These are phyloP conservation scores for Lactifluus hygrophoroides DNA, from an alignment of 768 basidiomycete species.

Conservation along the genomic window DNA sequence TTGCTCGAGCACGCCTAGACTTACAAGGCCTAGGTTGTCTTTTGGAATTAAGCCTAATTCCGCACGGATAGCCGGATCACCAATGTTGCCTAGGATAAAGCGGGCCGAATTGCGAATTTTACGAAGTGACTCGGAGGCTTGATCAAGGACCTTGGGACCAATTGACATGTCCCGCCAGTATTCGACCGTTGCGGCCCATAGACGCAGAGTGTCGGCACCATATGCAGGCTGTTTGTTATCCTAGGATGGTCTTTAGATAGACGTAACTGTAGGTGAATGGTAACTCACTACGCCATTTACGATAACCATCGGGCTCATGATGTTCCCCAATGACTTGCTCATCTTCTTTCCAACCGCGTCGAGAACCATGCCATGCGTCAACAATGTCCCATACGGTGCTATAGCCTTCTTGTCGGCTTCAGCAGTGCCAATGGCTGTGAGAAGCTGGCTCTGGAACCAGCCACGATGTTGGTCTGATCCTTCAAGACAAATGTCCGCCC, in stretches of 20 bases:
- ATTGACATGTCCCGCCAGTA: constrained; percentile 86
- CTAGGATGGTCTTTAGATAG: constrained; percentile 29
- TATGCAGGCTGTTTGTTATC: constrained; percentile 66
- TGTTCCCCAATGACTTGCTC: constrained; percentile 96
- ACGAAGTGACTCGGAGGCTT: constrained; percentile 65
- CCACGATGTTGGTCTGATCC: constrained; percentile 97
- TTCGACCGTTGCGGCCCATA: constrained; percentile 90
- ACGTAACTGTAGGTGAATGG: neutral
- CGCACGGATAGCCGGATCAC: constrained; percentile 28
- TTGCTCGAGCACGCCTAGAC: constrained; percentile 22
- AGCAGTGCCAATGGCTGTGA: constrained; percentile 64
- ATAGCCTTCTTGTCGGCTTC: constrained; percentile 23
- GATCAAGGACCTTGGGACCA: constrained; percentile 65
- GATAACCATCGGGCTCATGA: constrained; percentile 75
- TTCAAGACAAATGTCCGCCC: constrained; percentile 86
- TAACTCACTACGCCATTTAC: constrained; percentile 63
- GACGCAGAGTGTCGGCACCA: constrained; percentile 77
- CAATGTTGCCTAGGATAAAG: constrained; percentile 79
- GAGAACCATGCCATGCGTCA: constrained; percentile 96
- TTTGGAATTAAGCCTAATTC: constrained; percentile 31
- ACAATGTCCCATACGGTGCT: constrained; percentile 65
- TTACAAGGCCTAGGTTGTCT: constrained; percentile 55
- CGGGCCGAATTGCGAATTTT: constrained; percentile 82
- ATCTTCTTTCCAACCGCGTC: constrained; percentile 89
- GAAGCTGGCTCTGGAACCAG: constrained; percentile 95